These are phyloP conservation scores for Diaporthe citrichinensis DNA, from an alignment of 2,329 filamentous ascomycete species.

Conservation along the genomic window DNA sequence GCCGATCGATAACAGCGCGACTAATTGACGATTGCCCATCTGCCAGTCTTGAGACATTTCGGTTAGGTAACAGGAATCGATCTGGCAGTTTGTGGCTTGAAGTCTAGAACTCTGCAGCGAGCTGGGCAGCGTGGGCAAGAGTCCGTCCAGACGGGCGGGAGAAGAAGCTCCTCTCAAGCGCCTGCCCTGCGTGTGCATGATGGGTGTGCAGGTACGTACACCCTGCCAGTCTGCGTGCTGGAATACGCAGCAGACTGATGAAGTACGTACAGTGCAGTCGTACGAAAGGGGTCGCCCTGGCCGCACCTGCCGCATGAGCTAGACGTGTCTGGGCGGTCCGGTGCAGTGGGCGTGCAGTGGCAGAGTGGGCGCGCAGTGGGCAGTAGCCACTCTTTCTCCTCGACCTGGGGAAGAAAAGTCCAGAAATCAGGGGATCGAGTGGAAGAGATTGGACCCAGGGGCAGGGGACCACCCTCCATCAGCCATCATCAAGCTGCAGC, in stretches of 20 bases:
- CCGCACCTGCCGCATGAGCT: constrained; percentile 1
- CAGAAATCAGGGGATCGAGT: constrained; percentile 23
- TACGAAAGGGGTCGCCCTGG: neutral
- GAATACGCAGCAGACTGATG: neutral
- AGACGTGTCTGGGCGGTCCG: constrained; percentile 1
- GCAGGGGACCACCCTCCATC: constrained; percentile 32
- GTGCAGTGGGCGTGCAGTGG: neutral
- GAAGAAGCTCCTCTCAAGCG: neutral
- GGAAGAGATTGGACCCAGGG: constrained; percentile 36
- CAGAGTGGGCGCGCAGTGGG: neutral
- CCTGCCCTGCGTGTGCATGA: neutral
- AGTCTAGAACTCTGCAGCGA: constrained; percentile 9
- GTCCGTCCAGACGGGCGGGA: neutral
- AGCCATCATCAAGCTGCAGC: constrained; percentile 10
- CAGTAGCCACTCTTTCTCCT: neutral
- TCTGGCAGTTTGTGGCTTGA: constrained; percentile 19
- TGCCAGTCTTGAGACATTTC: constrained; percentile 12
- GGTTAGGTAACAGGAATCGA: neutral
- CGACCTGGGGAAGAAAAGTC: constrained; percentile 25
- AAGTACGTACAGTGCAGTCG: neutral
- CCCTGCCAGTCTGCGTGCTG: neutral
- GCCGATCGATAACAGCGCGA: neutral
- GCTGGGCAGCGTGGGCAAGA: too few species aligned
- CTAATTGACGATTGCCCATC: neutral
- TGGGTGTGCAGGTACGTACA: constrained; percentile 4